Conservation (phyloP, 1,139 yeast species). For the Torulaspora globosa region DNA sequence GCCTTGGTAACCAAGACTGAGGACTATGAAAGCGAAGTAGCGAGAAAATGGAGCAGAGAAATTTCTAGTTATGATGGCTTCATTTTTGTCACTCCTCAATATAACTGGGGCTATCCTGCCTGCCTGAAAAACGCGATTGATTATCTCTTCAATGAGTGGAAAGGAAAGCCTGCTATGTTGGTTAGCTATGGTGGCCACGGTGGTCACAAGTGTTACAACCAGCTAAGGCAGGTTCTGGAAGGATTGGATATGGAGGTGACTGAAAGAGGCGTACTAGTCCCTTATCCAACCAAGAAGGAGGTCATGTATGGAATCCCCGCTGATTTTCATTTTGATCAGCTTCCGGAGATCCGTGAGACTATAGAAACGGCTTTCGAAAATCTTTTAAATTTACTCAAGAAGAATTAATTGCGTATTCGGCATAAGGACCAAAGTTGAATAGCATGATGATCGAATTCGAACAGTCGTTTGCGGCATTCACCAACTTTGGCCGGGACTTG, state of each 20-base stretch:
- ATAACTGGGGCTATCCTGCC: conserved; percentile 38
- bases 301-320: conserved; percentile 7
- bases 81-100: conserved; percentile 38
- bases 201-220: conserved; percentile 33
- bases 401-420: too few species aligned
- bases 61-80: conserved; percentile 25
- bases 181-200: conserved; percentile 37
- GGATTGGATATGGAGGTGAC: conserved; percentile 18
- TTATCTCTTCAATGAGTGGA: conserved; percentile 36
- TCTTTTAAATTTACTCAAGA: background rate
- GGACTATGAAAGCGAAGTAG: conserved; percentile 21
- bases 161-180: conserved; percentile 33
- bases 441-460: background rate
- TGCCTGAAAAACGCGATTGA: conserved; percentile 38
- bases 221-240: conserved; percentile 15
- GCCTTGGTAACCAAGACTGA: conserved; percentile 19
- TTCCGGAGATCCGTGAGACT: conserved; percentile 5
- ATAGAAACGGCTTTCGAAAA: conserved; percentile 1
- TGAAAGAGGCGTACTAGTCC: conserved; percentile 9
- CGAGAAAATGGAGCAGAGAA: conserved; percentile 25
- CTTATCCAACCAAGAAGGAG: conserved; percentile 11
- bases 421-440: background rate
- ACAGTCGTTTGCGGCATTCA: too few species aligned
- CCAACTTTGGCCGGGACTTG: too few species aligned
- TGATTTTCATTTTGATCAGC: conserved; percentile 4